Evolutionary conservation across 1,284 basidiomycete species (phyloP).

Genomic region (Austroboletus novae-zelandiae): DNA sequence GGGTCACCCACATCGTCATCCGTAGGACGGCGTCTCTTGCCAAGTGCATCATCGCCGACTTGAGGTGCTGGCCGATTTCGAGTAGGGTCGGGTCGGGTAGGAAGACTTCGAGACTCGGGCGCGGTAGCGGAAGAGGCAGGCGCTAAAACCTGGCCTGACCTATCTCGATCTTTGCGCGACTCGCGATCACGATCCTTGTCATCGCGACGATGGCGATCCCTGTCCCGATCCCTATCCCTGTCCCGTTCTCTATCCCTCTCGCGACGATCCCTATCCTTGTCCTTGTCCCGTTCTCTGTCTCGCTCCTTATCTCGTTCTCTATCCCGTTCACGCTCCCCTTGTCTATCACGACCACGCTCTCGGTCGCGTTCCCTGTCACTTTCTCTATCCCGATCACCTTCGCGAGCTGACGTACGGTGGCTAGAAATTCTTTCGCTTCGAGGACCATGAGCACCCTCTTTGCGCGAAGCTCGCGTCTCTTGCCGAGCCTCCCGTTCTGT

Average conservation of each 20-base stretch:
- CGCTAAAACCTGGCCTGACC: constrained; percentile 33
- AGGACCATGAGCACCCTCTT: constrained; percentile 44
- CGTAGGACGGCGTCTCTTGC: constrained; percentile 61
- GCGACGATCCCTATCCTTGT: constrained; percentile 39
- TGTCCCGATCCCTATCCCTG: constrained; percentile 34
- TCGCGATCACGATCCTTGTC: constrained; percentile 42
- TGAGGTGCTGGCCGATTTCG: constrained; percentile 49
- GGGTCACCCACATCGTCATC: constrained; percentile 59
- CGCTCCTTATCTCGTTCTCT: constrained; percentile 40
- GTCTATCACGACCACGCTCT: constrained; percentile 43
- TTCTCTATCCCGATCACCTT: constrained; percentile 42
- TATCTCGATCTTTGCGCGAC: constrained; percentile 52
- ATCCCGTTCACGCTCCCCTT: constrained; percentile 45
- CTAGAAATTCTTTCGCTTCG: constrained; percentile 42
- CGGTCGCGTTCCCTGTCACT: constrained; percentile 46
- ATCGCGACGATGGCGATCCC: constrained; percentile 36
- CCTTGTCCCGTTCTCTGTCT: constrained; percentile 39
- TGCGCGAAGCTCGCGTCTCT: constrained; percentile 41
- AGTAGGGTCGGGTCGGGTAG: constrained; percentile 55
- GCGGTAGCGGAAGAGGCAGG: constrained; percentile 25
- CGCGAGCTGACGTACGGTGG: constrained; percentile 35
- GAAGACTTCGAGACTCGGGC: constrained; percentile 51
- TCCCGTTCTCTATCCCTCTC: constrained; percentile 45
- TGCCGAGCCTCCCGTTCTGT: constrained; percentile 44
- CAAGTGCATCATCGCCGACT: constrained; percentile 53